phyloP scores from a whole-genome alignment of 805 yeast genomes.

The Yamadazyma scolyti region DNA sequence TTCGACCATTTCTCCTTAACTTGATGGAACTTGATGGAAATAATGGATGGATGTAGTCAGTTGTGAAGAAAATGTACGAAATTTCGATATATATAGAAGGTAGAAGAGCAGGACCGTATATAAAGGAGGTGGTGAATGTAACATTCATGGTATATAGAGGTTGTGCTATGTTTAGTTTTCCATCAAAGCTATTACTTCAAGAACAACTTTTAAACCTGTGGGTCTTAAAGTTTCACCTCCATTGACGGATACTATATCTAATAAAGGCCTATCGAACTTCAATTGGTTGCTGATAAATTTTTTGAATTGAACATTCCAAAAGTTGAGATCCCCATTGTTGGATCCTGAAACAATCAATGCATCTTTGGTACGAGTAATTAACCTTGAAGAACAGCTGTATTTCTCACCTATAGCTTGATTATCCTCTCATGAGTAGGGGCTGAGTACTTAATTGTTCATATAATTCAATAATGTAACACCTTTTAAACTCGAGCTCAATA shows the following conservation, averaged over 20 bases:
- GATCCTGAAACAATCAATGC: constrained; percentile 59
- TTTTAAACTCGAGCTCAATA: constrained; percentile 76
- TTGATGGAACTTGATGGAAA: too few relatives aligned
- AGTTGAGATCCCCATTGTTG: constrained; percentile 50
- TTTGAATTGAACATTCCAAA: constrained; percentile 67
- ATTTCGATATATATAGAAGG: too few relatives aligned
- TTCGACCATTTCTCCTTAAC: too few relatives aligned
- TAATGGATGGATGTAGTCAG: too few relatives aligned
- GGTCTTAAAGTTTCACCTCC: constrained; percentile 34
- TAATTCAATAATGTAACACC: constrained; percentile 85
- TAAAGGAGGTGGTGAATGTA: too few relatives aligned
- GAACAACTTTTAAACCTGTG: constrained; percentile 20
- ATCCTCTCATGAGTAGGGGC: constrained; percentile 50
- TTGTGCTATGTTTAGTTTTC: too few relatives aligned
- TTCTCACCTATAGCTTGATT: constrained; percentile 43
- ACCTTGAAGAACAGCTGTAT: constrained; percentile 50
- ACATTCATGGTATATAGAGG: too few relatives aligned
- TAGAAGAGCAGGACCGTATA: too few relatives aligned
- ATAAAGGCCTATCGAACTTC: constrained; percentile 9
- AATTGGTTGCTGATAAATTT: constrained; percentile 31
- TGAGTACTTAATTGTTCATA: constrained; percentile 73
- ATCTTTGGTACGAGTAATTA: constrained; percentile 34
- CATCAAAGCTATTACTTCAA: constrained; percentile 7
- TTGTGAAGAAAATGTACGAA: too few relatives aligned
- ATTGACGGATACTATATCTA: constrained; percentile 38